Conservation (phyloP, 1,139 yeast genomes). For the Candida neerlandica region DNA sequence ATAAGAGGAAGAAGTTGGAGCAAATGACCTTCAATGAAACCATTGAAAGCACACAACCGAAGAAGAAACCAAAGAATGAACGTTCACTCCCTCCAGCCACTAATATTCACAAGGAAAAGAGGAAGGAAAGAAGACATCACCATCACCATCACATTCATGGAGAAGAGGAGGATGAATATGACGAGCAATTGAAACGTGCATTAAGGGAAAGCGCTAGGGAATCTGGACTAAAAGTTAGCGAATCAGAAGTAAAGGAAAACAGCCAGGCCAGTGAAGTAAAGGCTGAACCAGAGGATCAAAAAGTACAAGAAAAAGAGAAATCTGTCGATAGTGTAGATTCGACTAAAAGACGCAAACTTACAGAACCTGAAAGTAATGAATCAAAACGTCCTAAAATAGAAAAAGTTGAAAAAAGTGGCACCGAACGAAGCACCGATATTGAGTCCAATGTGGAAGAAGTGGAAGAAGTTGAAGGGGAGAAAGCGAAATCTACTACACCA, state of each 20-base stretch:
- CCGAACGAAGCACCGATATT: background rate
- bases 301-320: background rate
- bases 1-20: slow-evolving; percentile 51
- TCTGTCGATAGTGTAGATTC: background rate
- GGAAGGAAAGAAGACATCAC: slow-evolving; percentile 77
- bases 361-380: background rate
- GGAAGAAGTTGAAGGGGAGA: background rate
- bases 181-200: slow-evolving; percentile 68
- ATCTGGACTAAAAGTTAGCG: slow-evolving; percentile 17
- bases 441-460: background rate
- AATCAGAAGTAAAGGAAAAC: slow-evolving; percentile 5
- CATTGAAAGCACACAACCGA: background rate
- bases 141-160: slow-evolving; percentile 7
- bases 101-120: slow-evolving; percentile 56
- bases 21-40: slow-evolving; percentile 8
- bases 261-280: background rate
- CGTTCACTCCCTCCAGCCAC: background rate
- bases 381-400: slow-evolving; percentile 1
- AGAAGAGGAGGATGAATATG: slow-evolving; percentile 55
- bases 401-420: background rate
- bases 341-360: background rate
- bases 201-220: slow-evolving; percentile 69
- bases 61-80: slow-evolving; percentile 1
- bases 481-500: background rate
- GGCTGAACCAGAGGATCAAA: background rate